These are phyloP conservation scores for Aureobasidium sp. DNA, from an alignment of 2,329 filamentous ascomycete genomes.

Conservation along the genomic window DNA sequence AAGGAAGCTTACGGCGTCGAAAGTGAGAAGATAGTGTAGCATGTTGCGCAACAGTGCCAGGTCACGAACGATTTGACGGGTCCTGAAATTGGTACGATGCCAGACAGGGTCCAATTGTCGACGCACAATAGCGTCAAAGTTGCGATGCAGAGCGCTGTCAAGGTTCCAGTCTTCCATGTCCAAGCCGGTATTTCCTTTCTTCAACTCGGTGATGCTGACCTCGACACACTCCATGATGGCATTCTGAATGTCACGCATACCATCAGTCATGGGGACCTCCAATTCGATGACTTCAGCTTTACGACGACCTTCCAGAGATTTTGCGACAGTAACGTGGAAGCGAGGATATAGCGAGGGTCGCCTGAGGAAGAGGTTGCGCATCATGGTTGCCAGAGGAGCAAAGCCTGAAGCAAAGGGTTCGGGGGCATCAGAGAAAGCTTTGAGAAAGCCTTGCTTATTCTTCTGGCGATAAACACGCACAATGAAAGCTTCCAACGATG, in stretches of 20 bases:
- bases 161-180: conserved; percentile 97
- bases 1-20: conserved; percentile 85
- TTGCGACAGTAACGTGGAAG: conserved; percentile 84
- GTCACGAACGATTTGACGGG: conserved; percentile 88
- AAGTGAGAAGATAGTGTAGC: conserved; percentile 71
- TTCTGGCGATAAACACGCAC: conserved; percentile 87
- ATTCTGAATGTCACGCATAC: conserved; percentile 88
- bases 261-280: conserved; percentile 90
- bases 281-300: conserved; percentile 96
- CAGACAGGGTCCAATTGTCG: conserved; percentile 92
- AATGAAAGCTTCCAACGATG: conserved; percentile 90
- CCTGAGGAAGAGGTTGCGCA: conserved; percentile 84
- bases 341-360: conserved; percentile 88
- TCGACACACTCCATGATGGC: conserved; percentile 95
- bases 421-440: conserved; percentile 90
- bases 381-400: conserved; percentile 78
- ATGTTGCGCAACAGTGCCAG: conserved; percentile 75
- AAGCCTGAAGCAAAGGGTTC: conserved; percentile 87
- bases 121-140: conserved; percentile 82
- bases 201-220: conserved; percentile 85
- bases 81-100: conserved; percentile 94
- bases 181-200: conserved; percentile 79
- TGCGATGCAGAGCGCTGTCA: conserved; percentile 84
- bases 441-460: conserved; percentile 89
- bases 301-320: conserved; percentile 80